These are phyloP conservation scores for Pelargonium myrrhifolium DNA, from an alignment of 441 rosid species.

Conservation along the genomic window DNA sequence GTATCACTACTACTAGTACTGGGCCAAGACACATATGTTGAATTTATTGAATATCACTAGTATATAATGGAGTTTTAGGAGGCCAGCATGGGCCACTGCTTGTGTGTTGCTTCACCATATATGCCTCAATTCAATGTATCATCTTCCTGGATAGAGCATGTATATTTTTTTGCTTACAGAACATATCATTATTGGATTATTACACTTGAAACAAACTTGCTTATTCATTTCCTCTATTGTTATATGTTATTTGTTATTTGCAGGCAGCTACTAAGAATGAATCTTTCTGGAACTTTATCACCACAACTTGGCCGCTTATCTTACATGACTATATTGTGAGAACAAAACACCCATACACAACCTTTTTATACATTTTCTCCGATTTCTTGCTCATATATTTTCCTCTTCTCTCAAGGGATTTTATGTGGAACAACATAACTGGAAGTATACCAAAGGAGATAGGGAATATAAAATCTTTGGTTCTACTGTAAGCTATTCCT, in stretches of 20 bases:
- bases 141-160: not conserved
- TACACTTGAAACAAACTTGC: not conserved
- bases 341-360: conserved; percentile 5
- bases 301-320: conserved; percentile 71
- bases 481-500: conserved; percentile 62
- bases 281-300: conserved; percentile 69
- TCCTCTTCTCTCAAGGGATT: conserved; percentile 48
- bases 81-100: too few relatives aligned
- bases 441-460: conserved; percentile 91
- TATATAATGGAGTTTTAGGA: too few relatives aligned
- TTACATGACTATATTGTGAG: conserved; percentile 57
- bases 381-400: conserved; percentile 17
- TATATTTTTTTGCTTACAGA: not conserved
- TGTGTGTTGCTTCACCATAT: not conserved
- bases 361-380: conserved; percentile 1
- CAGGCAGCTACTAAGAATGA: conserved; percentile 74
- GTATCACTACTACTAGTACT: too few relatives aligned
- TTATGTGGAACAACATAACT: conserved; percentile 83
- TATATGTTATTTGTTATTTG: conserved; percentile 17
- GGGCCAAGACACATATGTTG: too few relatives aligned
- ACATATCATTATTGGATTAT: not conserved
- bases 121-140: not conserved
- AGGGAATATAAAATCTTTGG: conserved; percentile 61
- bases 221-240: not conserved
- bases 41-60: too few relatives aligned